These are phyloP conservation scores for Antitrichia curtipendula DNA, from an alignment of 225 moss, liverwort and hornwort genomes.

Conservation along the genomic window DNA sequence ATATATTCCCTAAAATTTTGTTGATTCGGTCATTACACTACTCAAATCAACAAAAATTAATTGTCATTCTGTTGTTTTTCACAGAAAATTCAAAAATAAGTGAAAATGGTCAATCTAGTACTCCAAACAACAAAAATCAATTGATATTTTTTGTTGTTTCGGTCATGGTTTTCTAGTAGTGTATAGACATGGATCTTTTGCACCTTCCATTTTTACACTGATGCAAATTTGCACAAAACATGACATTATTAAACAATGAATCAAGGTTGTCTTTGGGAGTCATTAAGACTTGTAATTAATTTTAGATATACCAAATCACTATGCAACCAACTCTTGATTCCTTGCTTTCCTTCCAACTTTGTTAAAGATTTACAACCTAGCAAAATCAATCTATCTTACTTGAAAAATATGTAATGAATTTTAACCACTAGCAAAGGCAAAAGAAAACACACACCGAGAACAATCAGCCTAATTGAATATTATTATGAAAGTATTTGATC, in stretches of 20 bases:
- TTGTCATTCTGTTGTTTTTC: too few species aligned
- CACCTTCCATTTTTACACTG: not conserved
- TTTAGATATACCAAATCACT: not conserved
- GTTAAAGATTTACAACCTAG: not conserved
- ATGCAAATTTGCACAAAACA: not conserved
- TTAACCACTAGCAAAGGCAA: too few species aligned
- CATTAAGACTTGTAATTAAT: not conserved
- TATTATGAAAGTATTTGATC: not conserved
- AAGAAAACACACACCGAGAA: too few species aligned
- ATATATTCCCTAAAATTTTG: too few species aligned
- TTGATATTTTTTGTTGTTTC: too few species aligned
- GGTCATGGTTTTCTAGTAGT: too few species aligned
- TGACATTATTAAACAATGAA: not conserved
- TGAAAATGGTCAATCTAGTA: too few species aligned
- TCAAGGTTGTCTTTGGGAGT: not conserved
- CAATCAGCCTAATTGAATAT: not conserved
- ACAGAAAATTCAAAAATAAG: not conserved
- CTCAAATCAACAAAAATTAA: too few species aligned
- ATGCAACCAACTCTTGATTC: not conserved
- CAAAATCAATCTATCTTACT: not conserved
- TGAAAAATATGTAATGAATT: not conserved
- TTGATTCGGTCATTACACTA: too few species aligned
- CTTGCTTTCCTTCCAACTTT: not conserved
- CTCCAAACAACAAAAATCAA: too few species aligned
- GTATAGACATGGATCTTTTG: too few species aligned